These are phyloP conservation scores for Citrus inodora DNA, from an alignment of 345 rosid genomes.

Conservation along the genomic window DNA sequence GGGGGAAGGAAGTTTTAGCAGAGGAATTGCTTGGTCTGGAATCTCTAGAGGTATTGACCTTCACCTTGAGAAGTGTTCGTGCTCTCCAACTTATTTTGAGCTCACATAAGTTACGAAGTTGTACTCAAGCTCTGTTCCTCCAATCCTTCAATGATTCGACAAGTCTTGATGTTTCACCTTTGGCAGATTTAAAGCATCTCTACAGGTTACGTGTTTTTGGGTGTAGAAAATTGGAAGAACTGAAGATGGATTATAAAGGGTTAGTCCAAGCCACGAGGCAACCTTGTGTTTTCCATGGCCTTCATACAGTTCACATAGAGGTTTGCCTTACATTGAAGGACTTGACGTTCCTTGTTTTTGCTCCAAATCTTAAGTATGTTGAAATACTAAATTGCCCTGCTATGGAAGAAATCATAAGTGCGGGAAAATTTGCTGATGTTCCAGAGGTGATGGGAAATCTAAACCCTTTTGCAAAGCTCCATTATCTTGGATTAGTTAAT, in stretches of 20 bases:
- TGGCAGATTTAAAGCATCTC: not conserved
- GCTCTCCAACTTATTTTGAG: not conserved
- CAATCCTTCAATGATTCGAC: not conserved
- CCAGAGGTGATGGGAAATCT: not conserved
- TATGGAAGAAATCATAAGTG: not conserved
- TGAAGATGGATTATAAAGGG: not conserved
- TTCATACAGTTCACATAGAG: not conserved
- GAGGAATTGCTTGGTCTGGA: conserved; percentile 6
- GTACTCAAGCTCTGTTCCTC: not conserved
- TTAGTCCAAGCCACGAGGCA: not conserved
- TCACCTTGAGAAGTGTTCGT: not conserved
- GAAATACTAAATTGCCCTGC: not conserved
- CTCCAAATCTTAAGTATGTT: not conserved
- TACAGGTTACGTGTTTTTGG: not conserved
- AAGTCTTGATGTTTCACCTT: not conserved
- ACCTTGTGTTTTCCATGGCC: not conserved
- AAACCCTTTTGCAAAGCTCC: not conserved
- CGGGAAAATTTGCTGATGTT: not conserved
- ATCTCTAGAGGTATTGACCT: not conserved
- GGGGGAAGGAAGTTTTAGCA: not conserved
- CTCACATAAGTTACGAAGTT: not conserved
- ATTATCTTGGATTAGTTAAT: not conserved
- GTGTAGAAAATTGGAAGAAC: not conserved
- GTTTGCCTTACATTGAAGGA: not conserved
- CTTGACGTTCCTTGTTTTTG: not conserved